A percentile compares a stretch with the other conserved stretches of the same genome.
Evolutionary conservation across 805 yeast species (phyloP).

Genomic region (Ogataea minuta): DNA sequence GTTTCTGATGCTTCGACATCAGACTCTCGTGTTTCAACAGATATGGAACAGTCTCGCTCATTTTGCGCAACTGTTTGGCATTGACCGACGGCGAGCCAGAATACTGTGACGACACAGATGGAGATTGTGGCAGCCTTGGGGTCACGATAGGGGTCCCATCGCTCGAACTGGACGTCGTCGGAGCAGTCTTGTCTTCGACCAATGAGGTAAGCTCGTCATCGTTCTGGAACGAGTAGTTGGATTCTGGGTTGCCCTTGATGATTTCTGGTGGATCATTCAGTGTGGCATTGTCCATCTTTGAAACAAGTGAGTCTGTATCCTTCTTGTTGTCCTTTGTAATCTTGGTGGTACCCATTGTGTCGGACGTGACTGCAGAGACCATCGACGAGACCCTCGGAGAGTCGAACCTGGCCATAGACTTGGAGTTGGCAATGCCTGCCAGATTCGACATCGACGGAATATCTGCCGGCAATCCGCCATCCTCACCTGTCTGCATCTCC

Average conservation of each 20-base stretch:
- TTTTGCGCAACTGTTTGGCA: conserved; percentile 67
- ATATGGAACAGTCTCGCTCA: conserved; percentile 84
- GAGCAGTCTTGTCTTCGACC: conserved; percentile 18
- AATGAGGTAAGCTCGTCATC: conserved; percentile 26
- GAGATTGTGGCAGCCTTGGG: conserved; percentile 25
- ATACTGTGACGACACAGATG: conserved; percentile 23
- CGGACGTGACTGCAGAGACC: conserved; percentile 13
- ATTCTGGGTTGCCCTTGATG: conserved; percentile 18
- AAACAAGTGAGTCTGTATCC: conserved; percentile 17
- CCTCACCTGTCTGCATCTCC: conserved; percentile 26
- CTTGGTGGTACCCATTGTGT: conserved; percentile 12
- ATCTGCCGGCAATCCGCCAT: conserved; percentile 24
- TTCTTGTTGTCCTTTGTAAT: conserved; percentile 12
- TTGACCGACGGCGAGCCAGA: conserved; percentile 34
- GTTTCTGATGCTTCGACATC: conserved; percentile 69
- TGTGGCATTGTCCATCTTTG: conserved; percentile 15
- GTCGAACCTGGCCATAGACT: conserved; percentile 31
- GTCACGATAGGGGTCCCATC: conserved; percentile 20
- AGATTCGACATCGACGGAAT: conserved; percentile 63
- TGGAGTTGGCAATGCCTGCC: conserved; percentile 47
- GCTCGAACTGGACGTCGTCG: conserved; percentile 9
- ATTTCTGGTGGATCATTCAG: conserved; percentile 19
- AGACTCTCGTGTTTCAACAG: conserved; percentile 75
- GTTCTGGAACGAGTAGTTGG: conserved; percentile 24
- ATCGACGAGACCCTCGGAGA: conserved; percentile 11